Conservation (phyloP, 78 protist genomes). For the Bigelowiella natans region DNA sequence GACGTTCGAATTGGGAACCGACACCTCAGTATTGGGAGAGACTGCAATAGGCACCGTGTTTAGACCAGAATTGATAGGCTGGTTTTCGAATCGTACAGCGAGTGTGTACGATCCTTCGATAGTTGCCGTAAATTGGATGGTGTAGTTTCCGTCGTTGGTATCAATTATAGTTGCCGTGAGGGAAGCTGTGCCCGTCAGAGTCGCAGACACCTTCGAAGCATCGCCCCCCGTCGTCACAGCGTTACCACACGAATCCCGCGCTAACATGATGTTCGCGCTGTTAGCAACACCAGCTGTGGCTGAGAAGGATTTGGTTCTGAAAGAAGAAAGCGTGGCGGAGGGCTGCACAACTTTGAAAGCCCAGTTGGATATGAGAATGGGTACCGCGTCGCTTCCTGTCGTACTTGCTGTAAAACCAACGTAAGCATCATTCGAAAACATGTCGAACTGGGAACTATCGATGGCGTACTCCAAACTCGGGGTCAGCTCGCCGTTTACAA, state of each 20-base stretch:
- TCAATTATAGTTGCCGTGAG: background rate
- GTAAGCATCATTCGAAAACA: background rate
- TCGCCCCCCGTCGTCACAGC: background rate
- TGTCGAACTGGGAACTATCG: background rate
- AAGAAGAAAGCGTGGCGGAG: background rate
- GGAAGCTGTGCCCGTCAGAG: background rate
- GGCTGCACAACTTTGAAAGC: background rate
- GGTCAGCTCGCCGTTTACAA: background rate
- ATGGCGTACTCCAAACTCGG: background rate
- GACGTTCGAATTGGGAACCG: background rate
- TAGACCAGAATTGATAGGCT: background rate
- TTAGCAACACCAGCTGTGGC: background rate
- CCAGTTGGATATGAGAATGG: background rate
- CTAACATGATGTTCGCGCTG: background rate
- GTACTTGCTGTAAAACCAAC: background rate
- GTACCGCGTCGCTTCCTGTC: background rate
- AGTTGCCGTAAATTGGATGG: background rate
- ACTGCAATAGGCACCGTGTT: background rate
- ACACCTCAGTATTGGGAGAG: background rate
- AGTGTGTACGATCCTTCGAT: background rate
- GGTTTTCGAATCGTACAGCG: background rate
- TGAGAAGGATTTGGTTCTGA: background rate
- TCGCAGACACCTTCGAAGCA: background rate
- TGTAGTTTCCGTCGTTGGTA: background rate
- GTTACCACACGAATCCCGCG: background rate